Conservation (phyloP, 164 flowering plant species). For the Magnolia officinalis region DNA sequence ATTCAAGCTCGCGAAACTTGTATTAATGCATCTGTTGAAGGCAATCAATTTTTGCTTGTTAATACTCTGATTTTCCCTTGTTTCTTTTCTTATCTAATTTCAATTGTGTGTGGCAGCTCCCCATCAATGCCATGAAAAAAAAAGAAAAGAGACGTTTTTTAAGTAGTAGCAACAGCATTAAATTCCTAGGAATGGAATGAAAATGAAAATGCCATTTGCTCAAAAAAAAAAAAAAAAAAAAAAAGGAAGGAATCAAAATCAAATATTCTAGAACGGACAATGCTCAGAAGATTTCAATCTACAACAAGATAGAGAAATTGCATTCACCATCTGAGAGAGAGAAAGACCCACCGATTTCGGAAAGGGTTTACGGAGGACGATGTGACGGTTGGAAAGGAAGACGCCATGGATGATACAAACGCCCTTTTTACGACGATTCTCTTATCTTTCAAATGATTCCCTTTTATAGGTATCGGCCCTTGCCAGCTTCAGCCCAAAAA, state of each 20-base stretch:
- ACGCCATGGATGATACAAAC: neutral
- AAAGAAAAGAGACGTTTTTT: too few relatives aligned
- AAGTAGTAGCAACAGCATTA: too few relatives aligned
- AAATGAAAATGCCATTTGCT: neutral
- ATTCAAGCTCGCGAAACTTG: slow-evolving; percentile 41
- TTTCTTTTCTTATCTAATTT: too few relatives aligned
- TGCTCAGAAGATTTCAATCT: neutral
- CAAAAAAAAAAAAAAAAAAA: neutral
- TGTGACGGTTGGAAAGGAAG: neutral
- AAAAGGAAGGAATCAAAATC: too few relatives aligned
- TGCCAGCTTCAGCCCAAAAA: too few relatives aligned
- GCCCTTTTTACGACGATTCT: neutral
- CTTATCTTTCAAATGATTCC: too few relatives aligned
- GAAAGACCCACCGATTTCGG: neutral
- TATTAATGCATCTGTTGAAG: neutral
- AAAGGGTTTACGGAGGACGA: neutral
- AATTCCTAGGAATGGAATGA: too few relatives aligned
- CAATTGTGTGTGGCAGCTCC: too few relatives aligned
- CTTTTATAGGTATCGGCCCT: too few relatives aligned
- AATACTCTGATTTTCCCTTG: too few relatives aligned
- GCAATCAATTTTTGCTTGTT: neutral
- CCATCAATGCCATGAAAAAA: too few relatives aligned
- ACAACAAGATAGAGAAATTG: neutral
- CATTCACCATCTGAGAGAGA: neutral
- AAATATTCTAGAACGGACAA: too few relatives aligned